phyloP scores from a whole-genome alignment of 176 grass and related monocot genomes.

The Elymus sibiricus region DNA sequence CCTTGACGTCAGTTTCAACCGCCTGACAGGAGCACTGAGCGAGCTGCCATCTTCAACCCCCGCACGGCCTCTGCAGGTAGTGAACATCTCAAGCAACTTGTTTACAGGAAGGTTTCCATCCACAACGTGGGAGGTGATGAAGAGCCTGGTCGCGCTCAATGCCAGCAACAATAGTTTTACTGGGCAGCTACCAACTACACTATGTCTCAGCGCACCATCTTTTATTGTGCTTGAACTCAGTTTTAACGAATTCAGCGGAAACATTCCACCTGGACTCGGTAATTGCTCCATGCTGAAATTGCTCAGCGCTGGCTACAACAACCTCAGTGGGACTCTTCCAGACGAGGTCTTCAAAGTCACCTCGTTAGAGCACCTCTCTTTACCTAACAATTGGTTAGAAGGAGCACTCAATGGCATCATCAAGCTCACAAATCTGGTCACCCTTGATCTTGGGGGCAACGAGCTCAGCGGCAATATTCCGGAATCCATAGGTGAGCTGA shows the following conservation, averaged over 20 bases:
- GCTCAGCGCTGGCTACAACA: conserved; percentile 24
- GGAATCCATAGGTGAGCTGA: background rate
- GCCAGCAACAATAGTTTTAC: conserved; percentile 45
- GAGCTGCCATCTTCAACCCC: background rate
- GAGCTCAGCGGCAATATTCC: background rate
- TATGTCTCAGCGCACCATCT: background rate
- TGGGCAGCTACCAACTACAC: background rate
- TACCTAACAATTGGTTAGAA: conserved; percentile 4
- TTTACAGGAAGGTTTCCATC: conserved; percentile 34
- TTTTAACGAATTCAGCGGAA: conserved; percentile 15
- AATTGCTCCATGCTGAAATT: conserved; percentile 1
- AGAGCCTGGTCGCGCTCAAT: conserved; percentile 20
- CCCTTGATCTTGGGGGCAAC: conserved; percentile 26
- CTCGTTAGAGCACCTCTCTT: conserved; percentile 18
- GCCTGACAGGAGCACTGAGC: background rate
- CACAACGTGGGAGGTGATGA: background rate
- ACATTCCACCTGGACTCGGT: background rate
- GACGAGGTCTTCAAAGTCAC: conserved; percentile 7
- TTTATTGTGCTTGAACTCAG: conserved; percentile 19
- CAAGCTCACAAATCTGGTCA: conserved; percentile 2
- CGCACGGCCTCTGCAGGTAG: conserved; percentile 4
- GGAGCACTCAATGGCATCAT: background rate
- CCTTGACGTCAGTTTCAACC: conserved; percentile 48
- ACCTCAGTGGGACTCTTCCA: background rate
- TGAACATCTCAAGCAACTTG: conserved; percentile 49